phyloP scores from a whole-genome alignment of 352 stramenopile genomes.

The Globisporangium solare region DNA sequence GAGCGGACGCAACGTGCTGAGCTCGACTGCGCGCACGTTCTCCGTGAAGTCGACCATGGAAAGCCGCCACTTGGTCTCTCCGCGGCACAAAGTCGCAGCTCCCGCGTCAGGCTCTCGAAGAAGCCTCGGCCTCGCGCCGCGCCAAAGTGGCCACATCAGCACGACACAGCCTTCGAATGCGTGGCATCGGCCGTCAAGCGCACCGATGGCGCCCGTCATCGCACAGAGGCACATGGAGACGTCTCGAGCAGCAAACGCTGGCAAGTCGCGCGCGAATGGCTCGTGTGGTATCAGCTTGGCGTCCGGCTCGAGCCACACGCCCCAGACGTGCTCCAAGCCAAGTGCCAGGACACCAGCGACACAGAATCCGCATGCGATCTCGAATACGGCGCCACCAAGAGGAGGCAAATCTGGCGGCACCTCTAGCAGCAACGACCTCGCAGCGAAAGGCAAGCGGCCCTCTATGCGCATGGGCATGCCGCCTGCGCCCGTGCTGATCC shows the following conservation, averaged over 20 bases:
- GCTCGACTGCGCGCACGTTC: slow-evolving; percentile 23
- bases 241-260: too few relatives aligned
- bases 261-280: too few relatives aligned
- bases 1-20: slow-evolving; percentile 11
- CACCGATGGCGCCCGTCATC: too few relatives aligned
- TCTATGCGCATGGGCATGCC: slow-evolving; percentile 9
- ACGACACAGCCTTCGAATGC: background rate
- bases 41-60: slow-evolving; percentile 36
- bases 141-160: background rate
- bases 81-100: slow-evolving; percentile 9
- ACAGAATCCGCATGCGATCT: too few relatives aligned
- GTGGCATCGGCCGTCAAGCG: background rate
- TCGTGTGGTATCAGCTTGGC: too few relatives aligned
- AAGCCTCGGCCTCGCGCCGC: background rate
- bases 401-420: too few relatives aligned
- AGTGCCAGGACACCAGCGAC: too few relatives aligned
- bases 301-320: too few relatives aligned
- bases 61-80: slow-evolving; percentile 32
- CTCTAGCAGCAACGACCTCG: too few relatives aligned
- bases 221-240: too few relatives aligned
- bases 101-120: background rate
- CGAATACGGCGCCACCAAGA: too few relatives aligned
- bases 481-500: slow-evolving; percentile 33
- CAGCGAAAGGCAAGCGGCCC: slow-evolving; percentile 6
- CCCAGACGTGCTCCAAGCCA: too few relatives aligned